These are phyloP conservation scores for Schoenoplectus triqueter DNA, from an alignment of 202 grass and related monocot genomes.

Conservation along the genomic window DNA sequence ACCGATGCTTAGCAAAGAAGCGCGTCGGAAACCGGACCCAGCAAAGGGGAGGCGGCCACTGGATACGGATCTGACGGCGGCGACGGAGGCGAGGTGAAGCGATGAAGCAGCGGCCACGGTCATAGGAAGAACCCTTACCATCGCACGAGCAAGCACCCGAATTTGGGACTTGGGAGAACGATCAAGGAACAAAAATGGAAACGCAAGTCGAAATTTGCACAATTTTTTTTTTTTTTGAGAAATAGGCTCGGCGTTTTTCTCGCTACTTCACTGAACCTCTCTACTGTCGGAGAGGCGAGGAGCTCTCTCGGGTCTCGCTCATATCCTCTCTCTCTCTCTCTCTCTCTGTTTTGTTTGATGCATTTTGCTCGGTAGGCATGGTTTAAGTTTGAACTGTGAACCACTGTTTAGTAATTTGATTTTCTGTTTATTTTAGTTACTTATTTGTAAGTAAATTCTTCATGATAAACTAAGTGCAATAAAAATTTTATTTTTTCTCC, in stretches of 20 bases:
- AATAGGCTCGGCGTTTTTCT: neutral
- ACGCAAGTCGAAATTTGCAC: neutral
- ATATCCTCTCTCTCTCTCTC: neutral
- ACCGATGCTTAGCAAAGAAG: slow-evolving; percentile 44
- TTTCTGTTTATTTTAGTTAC: too few species aligned
- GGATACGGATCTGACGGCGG: slow-evolving; percentile 38
- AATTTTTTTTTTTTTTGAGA: neutral
- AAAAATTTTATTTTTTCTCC: too few species aligned
- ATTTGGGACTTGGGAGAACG: neutral
- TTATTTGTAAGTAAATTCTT: too few species aligned
- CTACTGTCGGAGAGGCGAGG: slow-evolving; percentile 11
- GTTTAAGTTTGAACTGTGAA: neutral
- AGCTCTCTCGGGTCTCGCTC: neutral
- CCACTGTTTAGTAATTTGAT: neutral
- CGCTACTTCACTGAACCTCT: neutral
- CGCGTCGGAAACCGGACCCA: neutral
- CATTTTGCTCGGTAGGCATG: neutral
- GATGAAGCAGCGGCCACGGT: slow-evolving; percentile 45
- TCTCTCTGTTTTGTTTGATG: neutral
- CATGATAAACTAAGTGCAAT: too few species aligned
- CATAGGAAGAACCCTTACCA: slow-evolving; percentile 50
- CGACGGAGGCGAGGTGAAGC: slow-evolving; percentile 43
- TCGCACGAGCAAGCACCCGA: neutral
- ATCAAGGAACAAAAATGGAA: slow-evolving; percentile 32
- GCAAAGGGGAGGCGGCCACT: slow-evolving; percentile 39